Base-by-base conservation (phyloP, 2,329 filamentous ascomycete species). In the Allantophomopsis lycopodina region DNA sequence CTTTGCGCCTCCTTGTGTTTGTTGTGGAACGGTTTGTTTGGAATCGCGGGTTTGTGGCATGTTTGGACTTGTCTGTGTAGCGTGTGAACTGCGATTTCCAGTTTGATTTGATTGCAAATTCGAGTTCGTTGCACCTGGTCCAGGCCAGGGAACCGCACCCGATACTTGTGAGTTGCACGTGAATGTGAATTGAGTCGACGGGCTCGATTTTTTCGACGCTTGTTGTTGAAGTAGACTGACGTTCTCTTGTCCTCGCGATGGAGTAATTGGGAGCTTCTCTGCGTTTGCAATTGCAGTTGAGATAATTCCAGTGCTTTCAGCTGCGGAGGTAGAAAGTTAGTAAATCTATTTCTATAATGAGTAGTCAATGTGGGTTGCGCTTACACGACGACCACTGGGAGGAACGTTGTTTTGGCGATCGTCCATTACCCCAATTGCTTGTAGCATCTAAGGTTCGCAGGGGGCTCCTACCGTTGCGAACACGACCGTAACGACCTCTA, bases 151-250 rank as follows among this genome's bases (percentile, higher is more conserved):
- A 56, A 86, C 73, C 41, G 81, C 77, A 43, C 81, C 85, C 1
- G 84, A 79, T 31, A 87, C 85, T 55, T 91, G 86, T 1, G 88
- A 89, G 52, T 93, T 84, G 60, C 87, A 95, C 11, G 86, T 94
- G 55, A 98, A 98, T 8, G 91, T 98, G 57, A 98, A 98, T 51
- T 95, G 86, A 0, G 83, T 82, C 41, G 87, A 85, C 5, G 80
- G 74, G 30, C 71, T 76, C 4, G 72, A 56, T 51, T 74, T 79
- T 42, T 67, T 66, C 5, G 67, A 60, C 14, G 71, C 64, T 57
- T 82, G 76, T 55, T 85, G 81, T 42, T 85, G 79, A 37, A 93
- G 62, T 43, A 88, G 68, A 57, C 82, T 89, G 46, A 80, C 68
- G 59, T 86, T 91, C 54, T 89, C 83, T 55, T 86, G 79, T 12